Conservation (phyloP, 2,329 filamentous ascomycete species). For the Aspergillus nomiae region DNA sequence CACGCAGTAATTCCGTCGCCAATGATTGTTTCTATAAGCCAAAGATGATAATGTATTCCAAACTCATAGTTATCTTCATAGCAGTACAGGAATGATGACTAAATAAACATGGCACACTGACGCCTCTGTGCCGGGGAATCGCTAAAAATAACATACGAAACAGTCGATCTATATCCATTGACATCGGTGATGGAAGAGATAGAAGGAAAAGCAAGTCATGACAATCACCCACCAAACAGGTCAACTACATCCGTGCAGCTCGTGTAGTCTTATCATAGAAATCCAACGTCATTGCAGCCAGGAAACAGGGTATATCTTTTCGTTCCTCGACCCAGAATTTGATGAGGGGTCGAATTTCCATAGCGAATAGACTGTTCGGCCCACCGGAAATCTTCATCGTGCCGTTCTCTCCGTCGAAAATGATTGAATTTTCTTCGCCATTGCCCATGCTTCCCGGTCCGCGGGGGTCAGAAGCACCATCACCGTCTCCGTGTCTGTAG, state of each 20-base stretch:
- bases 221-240: neutral
- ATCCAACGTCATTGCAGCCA: conserved; percentile 87
- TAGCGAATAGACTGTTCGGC: conserved; percentile 80
- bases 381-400: conserved; percentile 98
- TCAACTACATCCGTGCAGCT: conserved; percentile 37
- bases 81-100: neutral
- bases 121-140: conserved; percentile 32
- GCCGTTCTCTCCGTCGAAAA: conserved; percentile 90
- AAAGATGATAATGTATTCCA: neutral
- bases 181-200: conserved; percentile 5
- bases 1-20: neutral
- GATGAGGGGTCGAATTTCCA: conserved; percentile 81
- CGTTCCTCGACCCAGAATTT: conserved; percentile 95
- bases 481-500: conserved; percentile 44
- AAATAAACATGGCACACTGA: conserved; percentile 24
- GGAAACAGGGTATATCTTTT: conserved; percentile 89
- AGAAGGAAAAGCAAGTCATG: conserved; percentile 4
- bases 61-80: neutral
- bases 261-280: conserved; percentile 72
- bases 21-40: neutral
- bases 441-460: conserved; percentile 48
- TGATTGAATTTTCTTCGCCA: conserved; percentile 59
- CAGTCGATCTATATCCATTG: neutral
- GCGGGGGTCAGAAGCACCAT: conserved; percentile 62
- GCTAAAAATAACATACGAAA: conserved; percentile 10